Percentiles rank a stretch among this genome's conserved stretches.
Evolutionary conservation across 768 basidiomycete species (phyloP).

Genomic region (Leccinellum luteum): DNA sequence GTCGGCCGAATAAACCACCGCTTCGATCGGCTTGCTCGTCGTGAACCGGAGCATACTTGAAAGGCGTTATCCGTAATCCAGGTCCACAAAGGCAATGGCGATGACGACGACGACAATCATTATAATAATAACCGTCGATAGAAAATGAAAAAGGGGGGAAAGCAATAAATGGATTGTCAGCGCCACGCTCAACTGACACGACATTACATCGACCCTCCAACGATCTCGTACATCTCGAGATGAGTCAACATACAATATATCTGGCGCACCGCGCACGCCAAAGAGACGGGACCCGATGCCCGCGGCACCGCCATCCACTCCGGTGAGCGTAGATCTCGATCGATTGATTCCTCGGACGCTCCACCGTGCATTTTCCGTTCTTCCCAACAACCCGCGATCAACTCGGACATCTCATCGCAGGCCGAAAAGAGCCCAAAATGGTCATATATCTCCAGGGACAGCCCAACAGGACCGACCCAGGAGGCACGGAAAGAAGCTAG

Average conservation of each 20-base stretch:
- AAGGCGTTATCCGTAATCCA: not conserved
- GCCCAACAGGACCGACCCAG: not conserved
- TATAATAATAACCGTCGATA: not conserved
- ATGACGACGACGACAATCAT: not conserved
- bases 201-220: too few relatives aligned
- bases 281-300: not conserved
- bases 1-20: conserved; percentile 48
- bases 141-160: not conserved
- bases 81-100: not conserved
- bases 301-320: conserved; percentile 12
- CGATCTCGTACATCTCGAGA: conserved; percentile 14
- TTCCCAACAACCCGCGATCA: conserved; percentile 9
- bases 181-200: too few relatives aligned
- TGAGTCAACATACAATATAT: too few relatives aligned
- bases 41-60: conserved; percentile 34
- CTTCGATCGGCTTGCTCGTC: conserved; percentile 20
- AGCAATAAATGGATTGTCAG: not conserved
- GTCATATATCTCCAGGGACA: not conserved
- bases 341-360: conserved; percentile 11
- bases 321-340: conserved; percentile 17
- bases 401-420: not conserved
- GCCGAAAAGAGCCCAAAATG: not conserved
- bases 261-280: not conserved
- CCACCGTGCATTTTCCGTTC: not conserved
- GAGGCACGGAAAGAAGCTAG: not conserved